Conservation (phyloP, 2,329 filamentous ascomycete genomes). For the Neonectria neomacrospora region DNA sequence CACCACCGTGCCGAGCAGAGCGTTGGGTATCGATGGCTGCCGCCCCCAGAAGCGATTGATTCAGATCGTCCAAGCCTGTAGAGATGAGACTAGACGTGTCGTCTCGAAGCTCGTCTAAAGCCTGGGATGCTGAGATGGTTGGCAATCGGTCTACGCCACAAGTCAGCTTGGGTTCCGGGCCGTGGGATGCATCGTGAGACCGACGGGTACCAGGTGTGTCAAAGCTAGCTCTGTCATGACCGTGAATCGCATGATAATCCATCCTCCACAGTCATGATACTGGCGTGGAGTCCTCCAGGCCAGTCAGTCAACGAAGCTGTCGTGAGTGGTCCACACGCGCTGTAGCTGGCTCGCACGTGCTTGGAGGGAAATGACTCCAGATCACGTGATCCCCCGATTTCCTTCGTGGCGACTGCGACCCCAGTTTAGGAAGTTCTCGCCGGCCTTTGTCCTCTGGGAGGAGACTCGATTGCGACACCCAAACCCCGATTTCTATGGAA, state of each 20-base stretch:
- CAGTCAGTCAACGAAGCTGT: slow-evolving; percentile 34
- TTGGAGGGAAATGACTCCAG: slow-evolving; percentile 11
- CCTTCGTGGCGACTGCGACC: not conserved
- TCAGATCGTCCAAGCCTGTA: slow-evolving; percentile 66
- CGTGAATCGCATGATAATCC: slow-evolving; percentile 70
- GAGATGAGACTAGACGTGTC: slow-evolving; percentile 63
- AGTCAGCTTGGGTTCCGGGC: slow-evolving; percentile 29
- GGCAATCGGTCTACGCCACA: slow-evolving; percentile 73
- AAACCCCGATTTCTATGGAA: slow-evolving; percentile 30
- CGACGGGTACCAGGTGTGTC: slow-evolving; percentile 63
- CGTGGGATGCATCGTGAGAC: slow-evolving; percentile 42
- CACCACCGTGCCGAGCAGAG: slow-evolving; percentile 59
- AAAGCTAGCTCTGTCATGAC: slow-evolving; percentile 71
- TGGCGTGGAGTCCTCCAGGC: slow-evolving; percentile 30
- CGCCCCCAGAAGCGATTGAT: slow-evolving; percentile 54
- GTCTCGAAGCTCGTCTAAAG: slow-evolving; percentile 68
- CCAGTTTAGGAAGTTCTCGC: slow-evolving; percentile 23
- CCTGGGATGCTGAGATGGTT: slow-evolving; percentile 80
- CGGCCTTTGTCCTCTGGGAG: slow-evolving; percentile 2
- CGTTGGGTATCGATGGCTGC: slow-evolving; percentile 27
- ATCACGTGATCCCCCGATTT: slow-evolving; percentile 35
- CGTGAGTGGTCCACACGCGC: slow-evolving; percentile 29
- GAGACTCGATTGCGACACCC: slow-evolving; percentile 10
- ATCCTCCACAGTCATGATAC: slow-evolving; percentile 52
- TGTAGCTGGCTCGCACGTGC: slow-evolving; percentile 12